Base-by-base conservation (phyloP, 1,139 yeast genomes). In the Hansenula anomala region DNA sequence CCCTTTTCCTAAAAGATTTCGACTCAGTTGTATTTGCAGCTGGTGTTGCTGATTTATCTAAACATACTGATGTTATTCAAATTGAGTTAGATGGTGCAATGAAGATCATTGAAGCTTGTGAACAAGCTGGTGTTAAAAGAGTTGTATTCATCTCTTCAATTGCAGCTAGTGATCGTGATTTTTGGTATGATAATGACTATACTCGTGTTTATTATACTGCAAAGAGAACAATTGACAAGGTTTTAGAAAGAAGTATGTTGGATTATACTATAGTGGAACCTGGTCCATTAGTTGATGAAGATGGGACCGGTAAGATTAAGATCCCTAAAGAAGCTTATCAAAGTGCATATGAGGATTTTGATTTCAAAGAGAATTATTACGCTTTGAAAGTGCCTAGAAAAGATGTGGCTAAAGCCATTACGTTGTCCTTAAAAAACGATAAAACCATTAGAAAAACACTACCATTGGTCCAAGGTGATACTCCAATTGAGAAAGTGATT, bases 261-360 rank as follows among this genome's bases (percentile, higher is more conserved):
- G 72, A 76, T 46, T 77, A 60, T 55, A 78, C 83, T 4, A 73
- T 78, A 38, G 57, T 76, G 43, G 71, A 66, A 42, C 84, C 84
- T 2, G 73, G 77, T 1, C 16, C 43, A 19, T 61, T 76, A 45
- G 56, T 58, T 13, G 68, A 66, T 38, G 69, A 59, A 0, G 45
- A 44, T 6, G 66, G 65, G 1, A 67, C 73, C 8, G 78, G 76
- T 3, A 63, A 64, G 38, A 55, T 70, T 11, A 29, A 33, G 8
- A 40, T 48, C 6, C 38, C 38, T 16, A 36, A 36, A 23, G 33
- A 44, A 6, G 42, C 49, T 16, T 39, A 41, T 26, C 15, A 51
- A 7, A 48, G 47, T 25, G 41, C 43, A 12, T 38, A 36, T 13
- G 43, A 37, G 10, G 42, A 40, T 10, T 34, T 28, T 3, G 31